Evolutionary conservation across 306 rosid genomes (phyloP), one percentile per base, ranked within the genome.

Genomic region (Rosa rugosa): DNA sequence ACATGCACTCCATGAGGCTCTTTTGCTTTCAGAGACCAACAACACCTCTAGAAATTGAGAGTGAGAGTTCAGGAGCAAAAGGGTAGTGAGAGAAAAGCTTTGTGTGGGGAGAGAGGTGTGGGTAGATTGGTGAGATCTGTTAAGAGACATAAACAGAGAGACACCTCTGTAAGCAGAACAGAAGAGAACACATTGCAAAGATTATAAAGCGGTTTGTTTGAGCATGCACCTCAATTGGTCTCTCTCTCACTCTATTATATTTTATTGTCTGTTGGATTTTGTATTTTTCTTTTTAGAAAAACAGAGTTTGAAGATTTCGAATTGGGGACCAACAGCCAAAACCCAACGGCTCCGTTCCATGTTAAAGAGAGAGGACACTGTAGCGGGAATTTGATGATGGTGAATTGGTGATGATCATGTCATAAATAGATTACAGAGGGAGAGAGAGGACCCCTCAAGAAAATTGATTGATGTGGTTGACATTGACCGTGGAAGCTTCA

Each of bases 1-100:
- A 81, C 98, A 89, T 95, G 99, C 87, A 84, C 84, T 89, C 89
- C 98, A 91, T 92, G 90, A 85, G 93, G 56, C 66, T 49, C 71
- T 46, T 27, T 75, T 40, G 70, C 73, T 81, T 85, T 72, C 57
- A 49, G 59, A 79, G 88, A 91, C 41, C 68, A 62, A 27, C 88
- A 88, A 88, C 82, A 83, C 74, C 77, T 82, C 84, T 38, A 80
- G 68, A 41, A 25, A 34, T 11, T 70, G 74, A 72, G 47, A 79
- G 72, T 77, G 81, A 75, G 56, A 64, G 68, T 47, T 47, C 72
- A 64, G 22, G 22, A 75, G 62, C 70, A 46, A 4, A 69, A 63
- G 78, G 62, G 71, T 31, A 46, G 42, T 66, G 42, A 81, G 18
- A 40, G 31, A 54, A 54, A 51, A 27, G 22, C 51, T 42, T 20